Evolutionary conservation across 225 moss, liverwort and hornwort genomes (phyloP).

Genomic region (Pseudisothecium myosuroides): DNA sequence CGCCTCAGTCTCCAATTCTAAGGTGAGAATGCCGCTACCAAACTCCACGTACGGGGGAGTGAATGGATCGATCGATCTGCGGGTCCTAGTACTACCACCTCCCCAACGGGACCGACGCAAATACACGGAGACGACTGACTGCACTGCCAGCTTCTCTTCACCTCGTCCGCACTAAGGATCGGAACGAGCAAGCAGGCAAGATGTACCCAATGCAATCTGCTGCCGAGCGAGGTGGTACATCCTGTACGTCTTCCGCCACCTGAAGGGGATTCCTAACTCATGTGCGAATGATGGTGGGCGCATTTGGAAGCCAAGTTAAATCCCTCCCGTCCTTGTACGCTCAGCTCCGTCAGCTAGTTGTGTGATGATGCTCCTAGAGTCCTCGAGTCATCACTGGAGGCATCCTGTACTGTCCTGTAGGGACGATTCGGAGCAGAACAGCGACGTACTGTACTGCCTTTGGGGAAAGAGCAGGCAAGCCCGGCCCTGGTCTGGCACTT

Average conservation of each 20-base stretch:
- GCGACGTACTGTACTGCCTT: not conserved
- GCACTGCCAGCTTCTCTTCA: not conserved
- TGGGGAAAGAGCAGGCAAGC: not conserved
- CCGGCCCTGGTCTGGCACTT: not conserved
- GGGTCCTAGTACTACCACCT: not conserved
- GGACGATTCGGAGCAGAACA: not conserved
- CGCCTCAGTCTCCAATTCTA: not conserved
- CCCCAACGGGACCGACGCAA: not conserved
- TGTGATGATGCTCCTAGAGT: not conserved
- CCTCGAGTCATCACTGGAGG: not conserved
- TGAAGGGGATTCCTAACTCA: not conserved
- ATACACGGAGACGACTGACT: not conserved
- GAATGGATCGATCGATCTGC: not conserved
- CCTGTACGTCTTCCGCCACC: not conserved
- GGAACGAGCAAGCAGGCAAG: not conserved
- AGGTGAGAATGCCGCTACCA: not conserved
- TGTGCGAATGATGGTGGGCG: not conserved
- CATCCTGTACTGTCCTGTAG: not conserved
- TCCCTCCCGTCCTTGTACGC: not conserved
- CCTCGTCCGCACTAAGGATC: not conserved
- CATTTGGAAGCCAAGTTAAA: not conserved
- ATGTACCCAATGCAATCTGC: not conserved
- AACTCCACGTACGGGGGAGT: too few relatives aligned
- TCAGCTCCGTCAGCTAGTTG: not conserved
- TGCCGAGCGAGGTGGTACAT: not conserved